phyloP scores from a whole-genome alignment of 352 stramenopile species.

The Globisporangium parvum region DNA sequence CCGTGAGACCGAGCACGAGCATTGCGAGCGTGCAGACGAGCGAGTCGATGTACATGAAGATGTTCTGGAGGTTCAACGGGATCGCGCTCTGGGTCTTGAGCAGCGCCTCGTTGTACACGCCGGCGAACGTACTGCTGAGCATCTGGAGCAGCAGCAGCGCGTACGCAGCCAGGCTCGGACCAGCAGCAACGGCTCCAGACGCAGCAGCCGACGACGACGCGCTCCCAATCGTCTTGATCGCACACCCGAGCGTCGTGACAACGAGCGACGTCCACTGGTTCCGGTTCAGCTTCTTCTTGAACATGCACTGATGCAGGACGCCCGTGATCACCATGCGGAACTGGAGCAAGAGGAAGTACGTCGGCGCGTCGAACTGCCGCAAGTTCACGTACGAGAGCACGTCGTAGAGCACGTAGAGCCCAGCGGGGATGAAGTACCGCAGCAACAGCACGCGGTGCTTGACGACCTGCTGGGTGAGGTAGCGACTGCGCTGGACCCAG shows the following conservation, averaged over 20 bases:
- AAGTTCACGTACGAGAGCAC: constrained; percentile 82
- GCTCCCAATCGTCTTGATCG: constrained; percentile 67
- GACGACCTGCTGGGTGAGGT: constrained; percentile 30
- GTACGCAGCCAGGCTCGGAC: constrained; percentile 43
- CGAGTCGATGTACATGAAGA: constrained; percentile 84
- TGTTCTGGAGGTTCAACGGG: constrained; percentile 72
- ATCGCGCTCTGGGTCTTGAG: constrained; percentile 73
- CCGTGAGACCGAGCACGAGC: constrained; percentile 62
- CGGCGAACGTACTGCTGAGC: constrained; percentile 75
- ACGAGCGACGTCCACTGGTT: constrained; percentile 74
- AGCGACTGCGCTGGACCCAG: constrained; percentile 20
- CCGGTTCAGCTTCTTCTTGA: constrained; percentile 59
- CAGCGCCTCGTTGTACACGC: constrained; percentile 81
- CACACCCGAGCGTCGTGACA: constrained; percentile 66
- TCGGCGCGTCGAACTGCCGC: constrained; percentile 61
- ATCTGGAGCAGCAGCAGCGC: constrained; percentile 63
- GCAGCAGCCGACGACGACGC: not conserved
- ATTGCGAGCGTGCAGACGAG: constrained; percentile 64
- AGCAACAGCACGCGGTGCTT: constrained; percentile 43
- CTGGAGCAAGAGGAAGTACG: constrained; percentile 75
- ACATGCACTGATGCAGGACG: constrained; percentile 73
- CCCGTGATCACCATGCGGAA: constrained; percentile 80
- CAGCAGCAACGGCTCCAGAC: not conserved
- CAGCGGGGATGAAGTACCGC: constrained; percentile 70
- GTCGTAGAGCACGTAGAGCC: constrained; percentile 78